Base-by-base conservation (phyloP, 495 filamentous ascomycete species). In the Penicillium bovifimosum region DNA sequence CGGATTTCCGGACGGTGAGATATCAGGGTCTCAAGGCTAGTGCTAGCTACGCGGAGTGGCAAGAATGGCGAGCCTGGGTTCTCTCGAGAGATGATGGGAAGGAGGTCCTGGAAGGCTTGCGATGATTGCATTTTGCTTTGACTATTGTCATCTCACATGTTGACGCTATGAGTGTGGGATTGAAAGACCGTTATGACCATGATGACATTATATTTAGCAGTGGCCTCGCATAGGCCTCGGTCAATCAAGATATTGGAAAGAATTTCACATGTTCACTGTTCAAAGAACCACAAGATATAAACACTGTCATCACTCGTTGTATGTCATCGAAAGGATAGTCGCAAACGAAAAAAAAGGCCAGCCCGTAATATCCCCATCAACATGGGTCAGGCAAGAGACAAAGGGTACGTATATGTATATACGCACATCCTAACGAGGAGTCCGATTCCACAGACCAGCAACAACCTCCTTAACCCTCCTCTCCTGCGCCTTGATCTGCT, bases 11-110 rank as follows among this genome's bases (percentile, higher is more conserved):
- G 46, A 81, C 90, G 1, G 81, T 90, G 43, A 76, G 85, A 52
- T 96, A 96, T 67, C 86, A 91, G 69, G 91, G 93, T 10, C 79
- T 76, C 62, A 86, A 81, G 75, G 83, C 83, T 44, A 83, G 74
- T 29, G 67, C 91, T 29, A 76, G 61, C 43, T 96, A 86, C 64
- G 70, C 64, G 11, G 86, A 89, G 51, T 97, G 85, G 79, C 83
- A 80, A 66, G 74, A 72, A 46, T 95, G 89, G 88, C 78, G 83
- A 60, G 74, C 82, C 7, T 95, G 89, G 91, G 82, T 84, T 26
- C 60, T 79, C 38, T 63, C 65, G 45, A 41, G 71, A 56, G 69
- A 66, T 7, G 70, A 71, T 51, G 71, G 69, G 9, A 53, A 41
- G 14, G 66, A 64, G 38, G 59, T 61, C 3, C 29, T 66, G 45